phyloP scores from a whole-genome alignment of 345 rosid species.

The Gossypium ekmanianum region DNA sequence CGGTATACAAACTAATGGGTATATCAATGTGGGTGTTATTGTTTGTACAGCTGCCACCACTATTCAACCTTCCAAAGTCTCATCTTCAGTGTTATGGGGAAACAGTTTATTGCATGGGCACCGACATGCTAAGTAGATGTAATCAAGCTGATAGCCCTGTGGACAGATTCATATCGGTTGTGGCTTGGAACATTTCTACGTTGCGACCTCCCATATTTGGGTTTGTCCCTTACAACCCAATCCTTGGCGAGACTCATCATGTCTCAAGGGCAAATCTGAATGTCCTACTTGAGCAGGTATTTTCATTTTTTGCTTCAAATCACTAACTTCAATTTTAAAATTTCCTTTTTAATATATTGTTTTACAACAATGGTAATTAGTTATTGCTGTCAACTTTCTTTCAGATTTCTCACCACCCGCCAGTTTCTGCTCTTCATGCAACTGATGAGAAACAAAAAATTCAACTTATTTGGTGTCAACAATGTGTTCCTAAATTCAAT shows the following conservation, averaged over 20 bases:
- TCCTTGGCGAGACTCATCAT: constrained; percentile 94
- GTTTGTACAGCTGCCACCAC: constrained; percentile 57
- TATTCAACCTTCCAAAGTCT: constrained; percentile 78
- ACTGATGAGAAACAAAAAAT: constrained; percentile 58
- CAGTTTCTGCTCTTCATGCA: constrained; percentile 78
- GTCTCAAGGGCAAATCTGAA: constrained; percentile 61
- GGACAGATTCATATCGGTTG: constrained; percentile 51
- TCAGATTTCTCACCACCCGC: constrained; percentile 89
- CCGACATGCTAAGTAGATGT: constrained; percentile 49
- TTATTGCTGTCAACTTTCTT: background rate
- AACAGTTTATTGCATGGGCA: constrained; percentile 42
- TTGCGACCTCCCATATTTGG: constrained; percentile 59
- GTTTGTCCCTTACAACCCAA: constrained; percentile 70
- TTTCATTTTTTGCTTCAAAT: background rate
- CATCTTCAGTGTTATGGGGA: constrained; percentile 77
- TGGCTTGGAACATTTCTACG: constrained; percentile 69
- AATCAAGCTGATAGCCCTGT: constrained; percentile 36
- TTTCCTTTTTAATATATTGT: background rate
- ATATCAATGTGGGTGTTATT: background rate
- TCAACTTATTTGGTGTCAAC: constrained; percentile 66
- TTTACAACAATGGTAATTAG: background rate
- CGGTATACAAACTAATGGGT: background rate
- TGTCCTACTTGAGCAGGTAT: constrained; percentile 71
- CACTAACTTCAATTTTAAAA: background rate
- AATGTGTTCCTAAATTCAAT: constrained; percentile 56